phyloP scores from a whole-genome alignment of 495 filamentous ascomycete species.

The Podospora appendiculata region DNA sequence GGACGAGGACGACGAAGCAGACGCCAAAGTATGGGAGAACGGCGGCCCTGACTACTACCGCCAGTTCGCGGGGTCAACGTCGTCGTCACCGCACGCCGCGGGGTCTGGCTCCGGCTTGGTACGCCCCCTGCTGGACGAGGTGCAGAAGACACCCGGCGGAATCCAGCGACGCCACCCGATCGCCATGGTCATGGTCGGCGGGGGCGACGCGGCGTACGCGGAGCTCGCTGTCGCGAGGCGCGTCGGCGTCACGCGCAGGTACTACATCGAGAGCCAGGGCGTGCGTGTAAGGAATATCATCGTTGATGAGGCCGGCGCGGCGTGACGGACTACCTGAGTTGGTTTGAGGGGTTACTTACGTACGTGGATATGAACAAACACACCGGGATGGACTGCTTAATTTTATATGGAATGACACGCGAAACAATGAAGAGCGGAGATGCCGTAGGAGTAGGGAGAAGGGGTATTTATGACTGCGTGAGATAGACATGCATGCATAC shows the following conservation, averaged over 20 bases:
- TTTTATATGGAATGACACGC: too few relatives aligned
- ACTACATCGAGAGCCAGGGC: constrained; percentile 74
- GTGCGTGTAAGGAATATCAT: constrained; percentile 71
- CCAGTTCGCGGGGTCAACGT: constrained; percentile 5
- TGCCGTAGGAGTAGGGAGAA: too few relatives aligned
- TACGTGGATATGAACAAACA: background rate
- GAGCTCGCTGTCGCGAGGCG: constrained; percentile 51
- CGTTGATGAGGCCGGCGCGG: constrained; percentile 42
- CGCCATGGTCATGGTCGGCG: constrained; percentile 77
- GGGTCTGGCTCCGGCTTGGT: constrained; percentile 21
- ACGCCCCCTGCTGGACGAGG: constrained; percentile 70
- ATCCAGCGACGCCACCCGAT: constrained; percentile 66
- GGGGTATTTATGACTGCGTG: too few relatives aligned
- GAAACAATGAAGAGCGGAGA: too few relatives aligned
- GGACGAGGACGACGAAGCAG: constrained; percentile 1
- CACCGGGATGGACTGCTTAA: too few relatives aligned
- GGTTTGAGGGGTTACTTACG: too few relatives aligned
- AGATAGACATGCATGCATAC: too few relatives aligned
- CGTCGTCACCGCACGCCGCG: background rate
- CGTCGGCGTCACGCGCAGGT: constrained; percentile 69
- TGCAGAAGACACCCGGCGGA: constrained; percentile 64
- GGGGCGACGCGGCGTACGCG: constrained; percentile 60
- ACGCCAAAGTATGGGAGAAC: background rate
- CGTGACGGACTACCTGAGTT: background rate
- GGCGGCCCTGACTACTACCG: background rate